Evolutionary conservation across 345 rosid genomes (phyloP).

Genomic region (Eucalyptus globulus): DNA sequence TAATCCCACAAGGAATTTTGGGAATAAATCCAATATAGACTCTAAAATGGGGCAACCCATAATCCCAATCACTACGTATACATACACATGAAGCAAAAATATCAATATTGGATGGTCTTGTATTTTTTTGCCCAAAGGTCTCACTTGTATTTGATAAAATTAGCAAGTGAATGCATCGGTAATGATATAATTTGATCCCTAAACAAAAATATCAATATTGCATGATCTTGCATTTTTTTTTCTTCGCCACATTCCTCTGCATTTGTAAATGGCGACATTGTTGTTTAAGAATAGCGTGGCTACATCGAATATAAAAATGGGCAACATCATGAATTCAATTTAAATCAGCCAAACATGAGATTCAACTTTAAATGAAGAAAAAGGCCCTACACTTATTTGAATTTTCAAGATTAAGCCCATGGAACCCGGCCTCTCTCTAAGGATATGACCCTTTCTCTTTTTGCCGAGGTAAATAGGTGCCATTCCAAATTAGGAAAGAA

Average conservation of each 20-base stretch:
- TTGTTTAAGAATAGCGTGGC: background rate
- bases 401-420: background rate
- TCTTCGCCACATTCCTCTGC: background rate
- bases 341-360: background rate
- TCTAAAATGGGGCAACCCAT: background rate
- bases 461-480: background rate
- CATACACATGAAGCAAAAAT: background rate
- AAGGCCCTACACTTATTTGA: background rate
- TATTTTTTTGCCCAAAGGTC: background rate
- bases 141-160: background rate
- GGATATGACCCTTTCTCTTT: background rate
- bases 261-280: background rate
- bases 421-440: background rate
- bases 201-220: background rate
- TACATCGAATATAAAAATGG: background rate
- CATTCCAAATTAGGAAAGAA: background rate
- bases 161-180: background rate
- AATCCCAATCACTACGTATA: background rate
- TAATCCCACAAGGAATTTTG: background rate
- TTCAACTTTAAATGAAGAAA: background rate
- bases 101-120: background rate
- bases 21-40: fast-evolving
- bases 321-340: background rate
- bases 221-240: background rate
- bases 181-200: background rate